phyloP scores from a whole-genome alignment of 306 rosid species.

The Boehmeria nivea region DNA sequence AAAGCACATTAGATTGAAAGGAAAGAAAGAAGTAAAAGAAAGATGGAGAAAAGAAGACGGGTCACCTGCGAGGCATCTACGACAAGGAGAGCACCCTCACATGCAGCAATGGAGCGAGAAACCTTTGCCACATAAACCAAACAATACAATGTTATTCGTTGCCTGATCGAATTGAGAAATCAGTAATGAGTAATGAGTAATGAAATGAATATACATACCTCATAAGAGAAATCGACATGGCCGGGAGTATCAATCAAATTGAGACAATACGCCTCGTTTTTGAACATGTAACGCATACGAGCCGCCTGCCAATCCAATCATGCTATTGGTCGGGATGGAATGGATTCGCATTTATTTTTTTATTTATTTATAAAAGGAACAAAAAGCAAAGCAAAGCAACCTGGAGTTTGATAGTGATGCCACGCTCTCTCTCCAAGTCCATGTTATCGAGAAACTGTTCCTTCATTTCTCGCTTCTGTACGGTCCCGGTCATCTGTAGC shows the following conservation, averaged over 20 bases:
- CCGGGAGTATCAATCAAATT: slow-evolving; percentile 97
- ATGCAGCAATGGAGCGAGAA: slow-evolving; percentile 90
- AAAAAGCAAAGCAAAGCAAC: slow-evolving; percentile 20
- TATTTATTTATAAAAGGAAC: too few relatives aligned
- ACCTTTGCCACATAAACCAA: slow-evolving; percentile 46
- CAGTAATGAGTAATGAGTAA: neutral
- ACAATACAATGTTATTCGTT: slow-evolving; percentile 6
- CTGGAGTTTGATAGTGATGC: slow-evolving; percentile 91
- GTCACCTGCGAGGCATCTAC: slow-evolving; percentile 95
- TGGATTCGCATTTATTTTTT: too few relatives aligned
- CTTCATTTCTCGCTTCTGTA: slow-evolving; percentile 86
- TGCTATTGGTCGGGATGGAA: too few relatives aligned
- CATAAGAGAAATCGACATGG: slow-evolving; percentile 92
- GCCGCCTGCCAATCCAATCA: slow-evolving; percentile 58
- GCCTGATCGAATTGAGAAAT: too few relatives aligned
- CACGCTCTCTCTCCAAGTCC: slow-evolving; percentile 94
- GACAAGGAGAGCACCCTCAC: slow-evolving; percentile 93
- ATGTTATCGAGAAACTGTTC: slow-evolving; percentile 98
- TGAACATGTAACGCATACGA: slow-evolving; percentile 67
- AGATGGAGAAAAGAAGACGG: slow-evolving; percentile 6
- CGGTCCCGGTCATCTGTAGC: slow-evolving; percentile 86
- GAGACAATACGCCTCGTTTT: slow-evolving; percentile 62
- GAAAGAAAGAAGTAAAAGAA: slow-evolving; percentile 11
- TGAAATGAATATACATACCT: slow-evolving; percentile 38
- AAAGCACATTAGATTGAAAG: neutral